These are phyloP conservation scores for Thelonectria discophora DNA, from an alignment of 2,329 filamentous ascomycete species.

Conservation along the genomic window DNA sequence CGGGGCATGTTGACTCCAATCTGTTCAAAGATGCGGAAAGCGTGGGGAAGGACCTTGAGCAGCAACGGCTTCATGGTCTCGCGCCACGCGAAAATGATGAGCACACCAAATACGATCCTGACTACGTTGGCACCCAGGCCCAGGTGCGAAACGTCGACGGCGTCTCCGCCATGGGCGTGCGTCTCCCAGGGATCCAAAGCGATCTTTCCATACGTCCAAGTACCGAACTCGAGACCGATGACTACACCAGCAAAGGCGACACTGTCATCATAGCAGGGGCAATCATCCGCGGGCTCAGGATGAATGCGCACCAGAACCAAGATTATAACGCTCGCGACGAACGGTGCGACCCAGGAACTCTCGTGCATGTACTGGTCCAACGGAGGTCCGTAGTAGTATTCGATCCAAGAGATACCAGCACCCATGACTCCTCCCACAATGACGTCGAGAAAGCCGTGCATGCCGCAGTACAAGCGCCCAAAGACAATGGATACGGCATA, in stretches of 20 bases:
- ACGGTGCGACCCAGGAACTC: conserved; percentile 70
- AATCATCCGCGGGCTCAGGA: conserved; percentile 95
- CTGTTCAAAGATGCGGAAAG: conserved; percentile 87
- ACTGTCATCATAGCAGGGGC: conserved; percentile 95
- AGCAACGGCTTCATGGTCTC: conserved; percentile 87
- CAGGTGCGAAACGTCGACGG: conserved; percentile 72
- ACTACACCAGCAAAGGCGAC: conserved; percentile 92
- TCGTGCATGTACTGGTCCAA: conserved; percentile 77
- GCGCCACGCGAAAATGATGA: conserved; percentile 89
- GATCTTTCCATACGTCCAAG: conserved; percentile 80
- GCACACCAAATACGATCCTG: conserved; percentile 80
- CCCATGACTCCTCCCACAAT: conserved; percentile 82
- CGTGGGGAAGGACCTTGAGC: conserved; percentile 79
- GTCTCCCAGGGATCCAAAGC: conserved; percentile 54
- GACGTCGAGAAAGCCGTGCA: conserved; percentile 97
- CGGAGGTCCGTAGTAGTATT: conserved; percentile 67
- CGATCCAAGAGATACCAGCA: conserved; percentile 66
- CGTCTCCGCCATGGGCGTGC: conserved; percentile 58
- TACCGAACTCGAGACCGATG: conserved; percentile 82
- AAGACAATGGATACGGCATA: conserved; percentile 91
- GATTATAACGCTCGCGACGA: conserved; percentile 71
- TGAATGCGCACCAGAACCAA: conserved; percentile 86
- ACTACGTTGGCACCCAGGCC: conserved; percentile 70
- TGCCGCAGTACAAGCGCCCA: conserved; percentile 94
- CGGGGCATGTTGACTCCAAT: conserved; percentile 82